phyloP scores from a whole-genome alignment of 129 eudicot genomes.

The Flaveria sonorensis region DNA sequence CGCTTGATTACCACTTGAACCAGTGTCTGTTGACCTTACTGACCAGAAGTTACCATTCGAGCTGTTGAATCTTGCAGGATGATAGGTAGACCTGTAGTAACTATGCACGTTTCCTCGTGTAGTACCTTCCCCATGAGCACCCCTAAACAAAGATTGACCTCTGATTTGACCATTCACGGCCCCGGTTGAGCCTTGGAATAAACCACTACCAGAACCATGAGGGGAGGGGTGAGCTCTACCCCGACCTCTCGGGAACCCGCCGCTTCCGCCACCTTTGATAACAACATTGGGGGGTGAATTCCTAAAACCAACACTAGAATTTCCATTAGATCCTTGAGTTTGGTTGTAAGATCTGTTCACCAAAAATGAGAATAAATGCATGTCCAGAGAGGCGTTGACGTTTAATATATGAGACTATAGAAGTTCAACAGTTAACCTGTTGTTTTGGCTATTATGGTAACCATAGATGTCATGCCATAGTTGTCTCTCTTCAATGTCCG shows the following conservation, averaged over 20 bases:
- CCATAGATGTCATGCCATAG: slow-evolving; percentile 31
- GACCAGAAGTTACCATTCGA: neutral
- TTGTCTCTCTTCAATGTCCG: slow-evolving; percentile 2
- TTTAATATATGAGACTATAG: neutral
- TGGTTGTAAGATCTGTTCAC: neutral
- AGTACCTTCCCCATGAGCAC: neutral
- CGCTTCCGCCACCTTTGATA: slow-evolving; percentile 18
- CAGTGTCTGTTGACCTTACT: neutral
- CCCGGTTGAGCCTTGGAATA: neutral
- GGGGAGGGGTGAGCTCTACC: neutral
- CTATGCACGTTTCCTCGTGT: neutral
- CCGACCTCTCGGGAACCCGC: slow-evolving; percentile 21
- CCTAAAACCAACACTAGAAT: neutral
- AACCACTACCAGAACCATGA: neutral
- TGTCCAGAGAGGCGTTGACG: neutral
- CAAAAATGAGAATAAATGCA: neutral
- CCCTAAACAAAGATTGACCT: neutral
- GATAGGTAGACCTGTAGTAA: neutral
- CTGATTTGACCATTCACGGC: neutral
- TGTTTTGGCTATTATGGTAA: slow-evolving; percentile 7
- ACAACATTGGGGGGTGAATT: neutral
- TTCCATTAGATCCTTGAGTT: neutral
- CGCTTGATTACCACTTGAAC: neutral
- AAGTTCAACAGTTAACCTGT: slow-evolving; percentile 13
- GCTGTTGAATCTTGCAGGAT: neutral